A percentile compares a stretch with the other conserved stretches of the same genome.
Conservation (phyloP, 2,329 filamentous ascomycete genomes). For the Fusarium tjaetaba region DNA sequence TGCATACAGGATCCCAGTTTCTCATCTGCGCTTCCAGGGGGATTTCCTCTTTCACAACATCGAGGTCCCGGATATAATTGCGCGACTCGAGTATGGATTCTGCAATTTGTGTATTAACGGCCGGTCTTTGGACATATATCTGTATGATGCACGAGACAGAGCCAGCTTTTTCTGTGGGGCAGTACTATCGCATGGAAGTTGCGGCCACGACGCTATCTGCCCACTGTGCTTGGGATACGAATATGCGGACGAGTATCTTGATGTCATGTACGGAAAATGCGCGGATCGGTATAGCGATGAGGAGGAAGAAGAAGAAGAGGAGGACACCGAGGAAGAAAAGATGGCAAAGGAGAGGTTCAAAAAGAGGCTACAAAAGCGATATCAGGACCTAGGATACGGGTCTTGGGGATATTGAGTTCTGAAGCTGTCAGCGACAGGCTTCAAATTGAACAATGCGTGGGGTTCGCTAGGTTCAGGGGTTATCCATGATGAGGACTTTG, state of each 20-base stretch:
- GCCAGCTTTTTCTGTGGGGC: background rate
- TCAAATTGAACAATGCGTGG: background rate
- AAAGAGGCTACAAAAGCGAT: background rate
- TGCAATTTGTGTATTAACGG: background rate
- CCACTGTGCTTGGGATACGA: background rate
- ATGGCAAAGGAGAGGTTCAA: background rate
- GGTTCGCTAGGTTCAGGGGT: background rate
- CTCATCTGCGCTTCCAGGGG: background rate
- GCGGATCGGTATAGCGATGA: background rate
- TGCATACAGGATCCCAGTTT: background rate
- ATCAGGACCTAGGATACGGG: background rate
- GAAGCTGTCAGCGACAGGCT: background rate
- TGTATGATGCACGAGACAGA: rapidly evolving
- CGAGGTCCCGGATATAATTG: background rate
- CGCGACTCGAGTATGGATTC: background rate
- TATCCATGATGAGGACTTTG: rapidly evolving
- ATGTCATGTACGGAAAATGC: background rate
- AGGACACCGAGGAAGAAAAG: background rate
- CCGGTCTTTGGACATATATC: background rate
- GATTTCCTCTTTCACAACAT: background rate
- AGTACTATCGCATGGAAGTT: background rate
- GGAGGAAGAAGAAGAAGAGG: background rate
- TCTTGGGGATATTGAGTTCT: background rate
- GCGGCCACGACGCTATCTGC: background rate
- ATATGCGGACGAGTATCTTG: background rate